Base-by-base conservation (phyloP, 495 filamentous ascomycete species). In the Ramalina peruviana region DNA sequence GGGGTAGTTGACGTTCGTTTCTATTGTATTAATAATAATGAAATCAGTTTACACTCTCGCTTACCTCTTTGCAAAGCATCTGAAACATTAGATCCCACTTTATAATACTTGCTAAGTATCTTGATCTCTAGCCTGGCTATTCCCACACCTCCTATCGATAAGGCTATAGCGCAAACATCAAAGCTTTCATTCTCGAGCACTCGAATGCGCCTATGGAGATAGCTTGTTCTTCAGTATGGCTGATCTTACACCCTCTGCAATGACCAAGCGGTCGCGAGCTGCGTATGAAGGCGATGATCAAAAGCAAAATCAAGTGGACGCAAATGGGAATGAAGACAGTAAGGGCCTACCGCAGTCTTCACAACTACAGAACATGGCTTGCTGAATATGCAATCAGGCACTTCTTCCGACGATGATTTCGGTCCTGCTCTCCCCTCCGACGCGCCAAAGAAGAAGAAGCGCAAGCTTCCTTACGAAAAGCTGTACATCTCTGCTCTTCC, bases 401-500 rank as follows among this genome's bases (percentile, higher is more conserved):
- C 77, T 46, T 94, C 87, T 15, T 85, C 83, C 1, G 89, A 95
- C 58, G 92, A 98, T 70, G 88, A 93, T 62, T 88, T 96, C 64
- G 93, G 92, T 36, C 93, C 92, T 3, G 78, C 87, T 36, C 75
- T 95, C 25, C 89, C 90, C 48, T 80, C 69, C 50, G 74, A 67
- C 23, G 78, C 71, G 26, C 86, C 84, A 25, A 80, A 78, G 48
- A 93, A 93, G 72, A 97, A 88, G 73, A 79, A 85, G 10, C 81
- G 88, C 43, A 85, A 85, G 60, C 82, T 99, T 13, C 88, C 87
- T 0, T 85, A 94, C 65, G 90, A 94, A 66, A 94, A 93, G 60
- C 79, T 95, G 54, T 97, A 95, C 66, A 68, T 97, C 58, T 83
- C 83, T 41, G 89, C 93, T 46, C 79, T 99, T 5, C 92, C 92